Evolutionary conservation across 768 basidiomycete genomes (phyloP).

Genomic region (Artomyces pyxidatus): DNA sequence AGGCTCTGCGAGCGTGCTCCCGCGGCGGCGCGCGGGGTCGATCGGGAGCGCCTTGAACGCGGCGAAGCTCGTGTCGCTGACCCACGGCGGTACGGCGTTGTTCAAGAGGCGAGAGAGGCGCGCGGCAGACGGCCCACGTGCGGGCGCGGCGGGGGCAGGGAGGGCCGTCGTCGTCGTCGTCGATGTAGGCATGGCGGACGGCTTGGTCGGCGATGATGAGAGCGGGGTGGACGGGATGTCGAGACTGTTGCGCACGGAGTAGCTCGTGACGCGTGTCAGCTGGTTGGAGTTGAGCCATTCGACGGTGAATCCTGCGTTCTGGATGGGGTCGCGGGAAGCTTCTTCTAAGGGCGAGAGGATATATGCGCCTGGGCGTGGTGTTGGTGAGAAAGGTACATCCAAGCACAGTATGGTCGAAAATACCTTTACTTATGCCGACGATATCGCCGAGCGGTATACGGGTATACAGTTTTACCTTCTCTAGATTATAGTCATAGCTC

Average conservation of each 20-base stretch:
- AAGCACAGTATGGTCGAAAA: slow-evolving; percentile 2
- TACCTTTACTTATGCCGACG: slow-evolving; percentile 70
- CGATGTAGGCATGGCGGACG: slow-evolving; percentile 4
- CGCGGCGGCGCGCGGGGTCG: slow-evolving; percentile 47
- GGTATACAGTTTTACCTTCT: slow-evolving; percentile 86
- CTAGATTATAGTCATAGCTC: slow-evolving; percentile 91
- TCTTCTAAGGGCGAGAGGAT: slow-evolving; percentile 92
- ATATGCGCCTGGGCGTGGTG: slow-evolving; percentile 62
- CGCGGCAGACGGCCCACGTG: slow-evolving; percentile 15
- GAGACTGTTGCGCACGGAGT: slow-evolving; percentile 71
- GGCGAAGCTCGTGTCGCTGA: slow-evolving; percentile 42
- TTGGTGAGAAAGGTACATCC: background rate
- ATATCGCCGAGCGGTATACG: slow-evolving; percentile 84
- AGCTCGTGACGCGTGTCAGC: slow-evolving; percentile 73
- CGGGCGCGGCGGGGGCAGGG: slow-evolving; percentile 2
- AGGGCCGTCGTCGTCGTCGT: slow-evolving; percentile 5
- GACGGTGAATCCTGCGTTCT: slow-evolving; percentile 85
- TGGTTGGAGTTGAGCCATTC: slow-evolving; percentile 70
- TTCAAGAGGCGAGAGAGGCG: slow-evolving; percentile 29
- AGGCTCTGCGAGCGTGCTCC: slow-evolving; percentile 42
- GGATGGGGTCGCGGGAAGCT: slow-evolving; percentile 75
- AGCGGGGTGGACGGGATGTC: slow-evolving; percentile 25
- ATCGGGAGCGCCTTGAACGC: slow-evolving; percentile 79
- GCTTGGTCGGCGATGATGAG: slow-evolving; percentile 1
- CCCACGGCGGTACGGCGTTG: slow-evolving; percentile 23